These are phyloP conservation scores for Alternaria atra DNA, from an alignment of 2,329 filamentous ascomycete species.

Conservation along the genomic window DNA sequence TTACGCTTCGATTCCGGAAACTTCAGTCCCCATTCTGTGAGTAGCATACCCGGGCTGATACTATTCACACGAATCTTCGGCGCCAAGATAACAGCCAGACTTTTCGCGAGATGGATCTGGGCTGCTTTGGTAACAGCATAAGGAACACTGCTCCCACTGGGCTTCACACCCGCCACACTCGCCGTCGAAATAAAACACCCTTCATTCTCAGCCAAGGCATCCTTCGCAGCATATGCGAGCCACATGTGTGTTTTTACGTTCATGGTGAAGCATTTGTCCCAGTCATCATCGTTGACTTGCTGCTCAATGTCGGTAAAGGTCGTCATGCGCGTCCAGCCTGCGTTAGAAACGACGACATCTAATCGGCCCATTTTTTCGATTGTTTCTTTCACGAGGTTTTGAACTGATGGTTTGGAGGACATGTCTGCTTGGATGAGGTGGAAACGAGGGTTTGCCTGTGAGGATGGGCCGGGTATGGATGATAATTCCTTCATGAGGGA, in stretches of 20 bases:
- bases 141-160: slow-evolving; percentile 71
- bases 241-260: slow-evolving; percentile 65
- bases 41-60: slow-evolving; percentile 69
- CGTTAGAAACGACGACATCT: slow-evolving; percentile 59
- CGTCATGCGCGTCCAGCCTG: slow-evolving; percentile 71
- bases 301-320: slow-evolving; percentile 66
- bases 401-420: slow-evolving; percentile 53
- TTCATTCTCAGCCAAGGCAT: slow-evolving; percentile 67
- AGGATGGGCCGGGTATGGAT: slow-evolving; percentile 45
- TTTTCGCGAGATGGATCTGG: slow-evolving; percentile 72
- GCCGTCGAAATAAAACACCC: slow-evolving; percentile 72
- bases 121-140: slow-evolving; percentile 84
- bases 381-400: slow-evolving; percentile 56
- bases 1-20: slow-evolving; percentile 58
- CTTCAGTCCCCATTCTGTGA: slow-evolving; percentile 65
- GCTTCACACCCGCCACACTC: slow-evolving; percentile 70
- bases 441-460: slow-evolving; percentile 47
- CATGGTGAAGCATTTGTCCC: slow-evolving; percentile 71
- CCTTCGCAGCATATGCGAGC: slow-evolving; percentile 65
- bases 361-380: slow-evolving; percentile 57
- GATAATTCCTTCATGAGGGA: slow-evolving; percentile 54
- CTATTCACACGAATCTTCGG: slow-evolving; percentile 71
- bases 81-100: slow-evolving; percentile 69
- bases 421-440: slow-evolving; percentile 59
- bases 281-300: slow-evolving; percentile 68